These are phyloP conservation scores for Paecilomyces formosus DNA, from an alignment of 2,329 filamentous ascomycete species.

Conservation along the genomic window DNA sequence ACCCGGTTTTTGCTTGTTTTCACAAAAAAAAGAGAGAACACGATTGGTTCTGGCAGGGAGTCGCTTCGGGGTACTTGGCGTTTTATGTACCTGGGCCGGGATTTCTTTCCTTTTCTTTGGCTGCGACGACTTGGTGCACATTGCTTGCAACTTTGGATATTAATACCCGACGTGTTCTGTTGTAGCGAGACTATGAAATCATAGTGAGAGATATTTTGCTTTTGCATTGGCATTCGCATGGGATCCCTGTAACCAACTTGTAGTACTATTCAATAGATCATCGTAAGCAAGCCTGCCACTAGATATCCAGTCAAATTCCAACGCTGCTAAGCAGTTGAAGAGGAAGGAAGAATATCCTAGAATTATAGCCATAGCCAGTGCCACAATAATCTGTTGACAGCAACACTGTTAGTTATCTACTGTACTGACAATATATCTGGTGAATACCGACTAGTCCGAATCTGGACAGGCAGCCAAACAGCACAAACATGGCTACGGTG, in stretches of 20 bases:
- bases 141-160: slow-evolving; percentile 8
- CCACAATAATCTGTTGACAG: too few relatives aligned
- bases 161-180: slow-evolving; percentile 8
- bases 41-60: neutral
- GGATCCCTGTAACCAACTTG: neutral
- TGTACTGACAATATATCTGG: too few relatives aligned
- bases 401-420: too few relatives aligned
- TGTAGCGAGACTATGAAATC: slow-evolving; percentile 1
- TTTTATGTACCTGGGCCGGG: slow-evolving; percentile 5
- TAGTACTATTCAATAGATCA: too few relatives aligned
- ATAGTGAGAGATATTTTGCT: neutral
- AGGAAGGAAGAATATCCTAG: too few relatives aligned
- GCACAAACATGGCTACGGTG: neutral
- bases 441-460: neutral
- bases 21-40: neutral
- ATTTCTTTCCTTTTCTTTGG: neutral
- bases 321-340: too few relatives aligned
- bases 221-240: too few relatives aligned
- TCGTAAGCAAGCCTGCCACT: too few relatives aligned
- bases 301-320: too few relatives aligned
- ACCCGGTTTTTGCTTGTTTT: neutral
- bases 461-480: neutral
- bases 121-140: neutral
- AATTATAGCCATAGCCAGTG: too few relatives aligned
- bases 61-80: neutral